Evolutionary conservation across 2,329 filamentous ascomycete genomes (phyloP).

Genomic region (Helotiales sp.): DNA sequence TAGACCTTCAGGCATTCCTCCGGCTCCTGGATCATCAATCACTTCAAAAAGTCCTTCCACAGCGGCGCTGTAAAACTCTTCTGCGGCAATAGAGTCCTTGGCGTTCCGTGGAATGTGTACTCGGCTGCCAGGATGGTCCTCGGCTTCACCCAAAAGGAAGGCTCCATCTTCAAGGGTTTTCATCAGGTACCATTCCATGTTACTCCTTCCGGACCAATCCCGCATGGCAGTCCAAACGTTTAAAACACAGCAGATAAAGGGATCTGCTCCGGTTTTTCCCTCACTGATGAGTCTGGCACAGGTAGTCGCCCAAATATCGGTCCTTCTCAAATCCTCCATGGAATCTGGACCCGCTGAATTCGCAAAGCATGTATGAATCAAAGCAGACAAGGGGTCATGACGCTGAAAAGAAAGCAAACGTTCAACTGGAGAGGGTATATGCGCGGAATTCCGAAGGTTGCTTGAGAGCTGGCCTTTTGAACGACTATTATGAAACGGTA

Average conservation of each 20-base stretch:
- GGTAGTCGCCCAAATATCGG: conserved; percentile 84
- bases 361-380: conserved; percentile 88
- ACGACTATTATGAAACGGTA: conserved; percentile 63
- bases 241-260: conserved; percentile 79
- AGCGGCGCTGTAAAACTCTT: conserved; percentile 85
- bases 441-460: conserved; percentile 45
- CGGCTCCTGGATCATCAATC: conserved; percentile 79
- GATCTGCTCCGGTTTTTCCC: conserved; percentile 73
- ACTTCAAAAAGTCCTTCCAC: conserved; percentile 81
- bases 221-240: conserved; percentile 86
- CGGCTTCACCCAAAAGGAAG: conserved; percentile 83
- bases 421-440: conserved; percentile 68
- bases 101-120: conserved; percentile 72
- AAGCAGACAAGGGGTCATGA: conserved; percentile 79
- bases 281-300: conserved; percentile 81
- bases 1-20: conserved; percentile 83
- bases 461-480: conserved; percentile 45
- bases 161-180: conserved; percentile 90
- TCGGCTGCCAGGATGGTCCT: conserved; percentile 72
- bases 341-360: conserved; percentile 81
- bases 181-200: conserved; percentile 93
- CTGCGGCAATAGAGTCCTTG: conserved; percentile 78
- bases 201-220: conserved; percentile 85
- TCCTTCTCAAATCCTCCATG: conserved; percentile 74
- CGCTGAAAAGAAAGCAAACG: conserved; percentile 85